Evolutionary conservation across 176 grass and related monocot species (phyloP).

Genomic region (Melocanna baccifera): DNA sequence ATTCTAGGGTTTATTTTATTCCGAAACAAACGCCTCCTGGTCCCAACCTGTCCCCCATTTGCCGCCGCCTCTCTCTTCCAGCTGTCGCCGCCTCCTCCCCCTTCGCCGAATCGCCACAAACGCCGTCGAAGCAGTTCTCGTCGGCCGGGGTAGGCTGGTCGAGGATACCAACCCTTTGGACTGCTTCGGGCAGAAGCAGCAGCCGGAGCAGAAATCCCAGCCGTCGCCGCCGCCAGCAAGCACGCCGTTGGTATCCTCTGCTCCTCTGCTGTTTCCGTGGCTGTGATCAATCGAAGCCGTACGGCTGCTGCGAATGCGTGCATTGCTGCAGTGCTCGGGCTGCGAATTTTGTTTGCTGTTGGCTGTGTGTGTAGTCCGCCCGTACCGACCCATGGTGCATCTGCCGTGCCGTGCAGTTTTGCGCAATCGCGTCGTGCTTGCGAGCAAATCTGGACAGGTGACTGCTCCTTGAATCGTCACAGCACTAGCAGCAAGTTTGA

Average conservation of each 20-base stretch:
- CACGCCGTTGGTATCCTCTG: not conserved
- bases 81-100: not conserved
- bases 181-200: not conserved
- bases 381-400: not conserved
- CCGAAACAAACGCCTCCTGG: not conserved
- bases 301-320: not conserved
- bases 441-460: not conserved
- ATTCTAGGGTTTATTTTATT: not conserved
- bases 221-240: not conserved
- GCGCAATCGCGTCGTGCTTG: not conserved
- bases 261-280: not conserved
- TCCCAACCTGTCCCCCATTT: not conserved
- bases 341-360: not conserved
- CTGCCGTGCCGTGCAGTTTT: not conserved
- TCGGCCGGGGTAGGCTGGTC: too few species aligned
- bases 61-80: not conserved
- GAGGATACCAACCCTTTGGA: not conserved
- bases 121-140: not conserved
- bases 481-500: not conserved
- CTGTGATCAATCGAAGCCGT: not conserved
- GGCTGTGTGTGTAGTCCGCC: not conserved
- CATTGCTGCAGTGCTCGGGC: not conserved
- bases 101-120: not conserved
- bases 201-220: not conserved
- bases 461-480: not conserved